Percentiles rank a stretch among this genome's conserved stretches.
phyloP scores from a whole-genome alignment of 129 eudicot genomes.

The Helichrysum umbraculigerum region DNA sequence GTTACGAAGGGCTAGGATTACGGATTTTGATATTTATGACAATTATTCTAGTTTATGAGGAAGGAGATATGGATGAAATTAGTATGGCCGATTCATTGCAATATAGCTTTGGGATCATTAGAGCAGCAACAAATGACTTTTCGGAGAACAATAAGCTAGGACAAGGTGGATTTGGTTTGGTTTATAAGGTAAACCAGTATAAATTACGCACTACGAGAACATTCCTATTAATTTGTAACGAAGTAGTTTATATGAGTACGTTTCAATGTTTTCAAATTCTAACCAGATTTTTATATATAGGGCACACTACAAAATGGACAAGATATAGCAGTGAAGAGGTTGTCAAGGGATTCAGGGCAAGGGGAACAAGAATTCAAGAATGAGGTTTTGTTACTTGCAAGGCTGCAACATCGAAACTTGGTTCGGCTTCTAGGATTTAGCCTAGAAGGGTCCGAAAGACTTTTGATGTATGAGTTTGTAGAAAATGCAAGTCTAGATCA shows the following conservation, averaged over 20 bases:
- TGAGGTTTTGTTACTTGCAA: slow-evolving; percentile 49
- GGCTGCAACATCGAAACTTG: slow-evolving; percentile 53
- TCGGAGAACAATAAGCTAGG: slow-evolving; percentile 45
- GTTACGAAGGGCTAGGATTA: not conserved
- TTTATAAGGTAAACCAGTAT: slow-evolving; percentile 42
- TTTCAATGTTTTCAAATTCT: not conserved
- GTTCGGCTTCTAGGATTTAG: slow-evolving; percentile 56
- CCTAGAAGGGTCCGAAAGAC: slow-evolving; percentile 41
- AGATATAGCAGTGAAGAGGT: slow-evolving; percentile 57
- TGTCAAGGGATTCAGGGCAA: slow-evolving; percentile 43
- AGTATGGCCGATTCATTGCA: slow-evolving; percentile 42
- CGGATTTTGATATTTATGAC: not conserved
- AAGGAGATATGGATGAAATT: slow-evolving; percentile 21
- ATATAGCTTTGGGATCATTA: slow-evolving; percentile 38
- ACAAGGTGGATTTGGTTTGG: slow-evolving; percentile 53
- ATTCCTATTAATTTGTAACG: not conserved
- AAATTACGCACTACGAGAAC: not conserved
- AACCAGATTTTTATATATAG: slow-evolving; percentile 18
- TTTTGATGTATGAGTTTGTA: slow-evolving; percentile 52
- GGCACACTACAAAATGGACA: slow-evolving; percentile 45
- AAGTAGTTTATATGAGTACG: no score
- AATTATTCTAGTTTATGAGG: slow-evolving; percentile 14
- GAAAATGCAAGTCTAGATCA: slow-evolving; percentile 50
- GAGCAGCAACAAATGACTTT: slow-evolving; percentile 38
- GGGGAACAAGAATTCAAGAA: slow-evolving; percentile 56